A percentile compares a stretch with the other conserved stretches of the same genome.
These are phyloP conservation scores for Russula ochroleuca DNA, from an alignment of 768 basidiomycete species.

Conservation along the genomic window DNA sequence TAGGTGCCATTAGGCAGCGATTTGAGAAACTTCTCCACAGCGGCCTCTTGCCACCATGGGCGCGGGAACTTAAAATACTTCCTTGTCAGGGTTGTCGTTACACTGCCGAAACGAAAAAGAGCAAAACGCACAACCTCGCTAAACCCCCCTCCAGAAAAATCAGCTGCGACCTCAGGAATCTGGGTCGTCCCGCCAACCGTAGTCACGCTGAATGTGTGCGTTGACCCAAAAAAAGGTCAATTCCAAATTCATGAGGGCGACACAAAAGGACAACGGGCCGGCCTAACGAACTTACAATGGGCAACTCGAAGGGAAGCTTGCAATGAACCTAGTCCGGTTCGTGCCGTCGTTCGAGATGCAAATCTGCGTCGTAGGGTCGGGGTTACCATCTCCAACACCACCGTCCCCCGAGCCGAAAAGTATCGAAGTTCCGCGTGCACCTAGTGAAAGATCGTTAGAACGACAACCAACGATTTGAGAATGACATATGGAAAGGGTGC, in stretches of 20 bases:
- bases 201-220: slow-evolving; percentile 45
- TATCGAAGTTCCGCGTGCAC: slow-evolving; percentile 62
- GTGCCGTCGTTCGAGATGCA: slow-evolving; percentile 58
- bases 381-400: slow-evolving; percentile 64
- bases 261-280: neutral
- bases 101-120: neutral
- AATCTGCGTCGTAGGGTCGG: slow-evolving; percentile 48
- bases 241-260: neutral
- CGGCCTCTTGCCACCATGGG: slow-evolving; percentile 49
- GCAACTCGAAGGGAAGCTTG: slow-evolving; percentile 54
- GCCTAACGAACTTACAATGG: slow-evolving; percentile 34
- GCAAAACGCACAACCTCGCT: slow-evolving; percentile 52
- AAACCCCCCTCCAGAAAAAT: slow-evolving; percentile 71
- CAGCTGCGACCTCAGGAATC: slow-evolving; percentile 55
- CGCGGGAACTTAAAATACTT: slow-evolving; percentile 42
- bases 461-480: neutral
- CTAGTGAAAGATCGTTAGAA: slow-evolving; percentile 32
- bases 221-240: slow-evolving; percentile 27
- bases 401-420: slow-evolving; percentile 64
- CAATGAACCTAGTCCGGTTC: slow-evolving; percentile 50
- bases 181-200: slow-evolving; percentile 59
- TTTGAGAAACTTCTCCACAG: slow-evolving; percentile 42
- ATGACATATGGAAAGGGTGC: slow-evolving; percentile 10
- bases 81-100: neutral
- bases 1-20: slow-evolving; percentile 45